These are phyloP conservation scores for Aspergillus affinis DNA, from an alignment of 495 filamentous ascomycete species.

Conservation along the genomic window DNA sequence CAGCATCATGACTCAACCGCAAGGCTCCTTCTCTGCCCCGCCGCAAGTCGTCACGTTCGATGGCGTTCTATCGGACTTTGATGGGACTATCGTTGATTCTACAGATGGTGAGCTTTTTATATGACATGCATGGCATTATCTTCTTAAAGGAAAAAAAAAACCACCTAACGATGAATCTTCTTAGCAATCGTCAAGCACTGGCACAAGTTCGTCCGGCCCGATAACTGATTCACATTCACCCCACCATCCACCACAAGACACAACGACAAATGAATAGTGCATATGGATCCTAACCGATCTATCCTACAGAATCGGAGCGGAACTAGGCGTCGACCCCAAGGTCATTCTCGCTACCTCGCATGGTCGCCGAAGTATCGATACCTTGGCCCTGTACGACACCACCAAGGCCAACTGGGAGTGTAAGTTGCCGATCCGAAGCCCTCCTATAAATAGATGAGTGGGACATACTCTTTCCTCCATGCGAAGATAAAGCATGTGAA, in stretches of 20 bases:
- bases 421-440: constrained; percentile 45
- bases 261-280: not conserved
- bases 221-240: not conserved
- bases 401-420: constrained; percentile 89
- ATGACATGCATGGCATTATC: not conserved
- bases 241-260: not conserved
- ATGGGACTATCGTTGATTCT: constrained; percentile 58
- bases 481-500: not conserved
- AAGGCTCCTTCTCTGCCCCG: constrained; percentile 57
- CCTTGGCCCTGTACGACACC: constrained; percentile 69
- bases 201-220: constrained; percentile 60
- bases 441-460: not conserved
- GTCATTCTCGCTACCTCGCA: constrained; percentile 86
- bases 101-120: constrained; percentile 37
- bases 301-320: constrained; percentile 65
- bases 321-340: constrained; percentile 78
- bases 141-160: not conserved
- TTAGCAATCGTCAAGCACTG: constrained; percentile 91
- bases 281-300: too few relatives aligned
- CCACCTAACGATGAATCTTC: constrained; percentile 9
- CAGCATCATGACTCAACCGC: constrained; percentile 38
- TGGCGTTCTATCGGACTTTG: constrained; percentile 89
- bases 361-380: constrained; percentile 82
- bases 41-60: constrained; percentile 63
- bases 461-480: not conserved